phyloP scores from a whole-genome alignment of 108 stramenopile genomes.

The Cafeteria roenbergensis region DNA sequence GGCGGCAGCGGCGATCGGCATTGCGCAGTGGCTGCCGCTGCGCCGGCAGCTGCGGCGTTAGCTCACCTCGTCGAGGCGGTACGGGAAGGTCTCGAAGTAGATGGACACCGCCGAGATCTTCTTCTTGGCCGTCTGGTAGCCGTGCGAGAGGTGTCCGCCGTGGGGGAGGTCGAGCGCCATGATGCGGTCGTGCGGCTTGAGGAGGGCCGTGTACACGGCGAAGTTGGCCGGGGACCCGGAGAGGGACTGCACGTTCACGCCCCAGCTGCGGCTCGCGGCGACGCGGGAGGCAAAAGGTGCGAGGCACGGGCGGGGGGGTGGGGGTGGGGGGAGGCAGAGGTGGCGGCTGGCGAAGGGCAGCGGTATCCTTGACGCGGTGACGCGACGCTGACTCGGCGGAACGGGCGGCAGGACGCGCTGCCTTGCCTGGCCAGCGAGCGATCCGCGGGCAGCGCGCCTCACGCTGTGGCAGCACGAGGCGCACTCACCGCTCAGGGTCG shows the following conservation, averaged over 20 bases:
- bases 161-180: conserved; percentile 94
- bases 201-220: conserved; percentile 95
- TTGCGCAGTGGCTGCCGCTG: too few species aligned
- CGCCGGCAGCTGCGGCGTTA: too few species aligned
- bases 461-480: too few species aligned
- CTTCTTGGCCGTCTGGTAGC: conserved; percentile 85
- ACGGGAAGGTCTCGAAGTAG: conserved; percentile 96
- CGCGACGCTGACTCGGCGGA: too few species aligned
- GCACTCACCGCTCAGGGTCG: conserved; percentile 68
- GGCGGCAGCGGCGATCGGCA: too few species aligned
- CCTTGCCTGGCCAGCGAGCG: too few species aligned
- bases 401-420: too few species aligned
- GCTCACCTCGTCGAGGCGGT: conserved; percentile 78
- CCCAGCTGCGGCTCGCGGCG: conserved; percentile 30
- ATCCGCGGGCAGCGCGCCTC: too few species aligned
- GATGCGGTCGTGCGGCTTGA: conserved; percentile 95
- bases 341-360: neutral
- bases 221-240: conserved; percentile 98
- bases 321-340: too few species aligned
- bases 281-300: neutral
- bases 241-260: conserved; percentile 68
- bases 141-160: conserved; percentile 91
- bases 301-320: neutral
- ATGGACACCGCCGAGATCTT: conserved; percentile 81
- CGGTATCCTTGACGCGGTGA: too few species aligned